Evolutionary conservation across 345 rosid genomes (phyloP).

Genomic region (Gossypium sturtianum): DNA sequence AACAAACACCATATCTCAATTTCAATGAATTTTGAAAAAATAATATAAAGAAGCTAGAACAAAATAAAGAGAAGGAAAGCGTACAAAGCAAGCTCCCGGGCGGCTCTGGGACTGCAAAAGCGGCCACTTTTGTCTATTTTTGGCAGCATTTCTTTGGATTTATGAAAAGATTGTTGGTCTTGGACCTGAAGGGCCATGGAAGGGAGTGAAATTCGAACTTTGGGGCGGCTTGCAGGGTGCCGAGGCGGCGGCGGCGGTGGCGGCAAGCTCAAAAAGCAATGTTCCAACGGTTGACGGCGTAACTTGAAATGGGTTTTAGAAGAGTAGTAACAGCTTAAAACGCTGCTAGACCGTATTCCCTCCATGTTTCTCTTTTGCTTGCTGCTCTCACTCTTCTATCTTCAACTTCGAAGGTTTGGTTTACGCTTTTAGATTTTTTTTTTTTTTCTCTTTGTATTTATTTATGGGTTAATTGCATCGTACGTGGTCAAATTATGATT

Average conservation of each 20-base stretch:
- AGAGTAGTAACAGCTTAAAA: conserved; percentile 25
- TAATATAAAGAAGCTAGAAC: neutral
- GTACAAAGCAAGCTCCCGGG: conserved; percentile 94
- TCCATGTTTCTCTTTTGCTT: conserved; percentile 29
- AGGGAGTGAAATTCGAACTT: conserved; percentile 26
- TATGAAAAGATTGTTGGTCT: conserved; percentile 16
- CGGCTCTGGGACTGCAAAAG: conserved; percentile 97
- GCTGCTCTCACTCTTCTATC: conserved; percentile 10
- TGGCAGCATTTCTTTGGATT: conserved; percentile 50
- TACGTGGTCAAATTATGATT: neutral
- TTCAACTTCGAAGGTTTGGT: neutral
- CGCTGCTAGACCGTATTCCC: conserved; percentile 30
- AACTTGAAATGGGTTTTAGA: conserved; percentile 8
- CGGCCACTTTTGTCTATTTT: conserved; percentile 87
- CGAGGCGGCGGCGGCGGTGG: neutral
- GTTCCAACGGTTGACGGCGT: conserved; percentile 4
- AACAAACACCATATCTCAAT: neutral
- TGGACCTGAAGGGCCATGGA: conserved; percentile 31
- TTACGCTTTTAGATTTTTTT: neutral
- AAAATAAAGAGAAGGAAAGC: neutral
- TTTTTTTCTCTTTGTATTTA: neutral
- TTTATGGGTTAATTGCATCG: neutral
- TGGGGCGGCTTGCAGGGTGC: neutral
- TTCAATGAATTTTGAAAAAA: neutral
- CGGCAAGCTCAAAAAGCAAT: neutral